Conservation (phyloP, 306 rosid species). For the Cucurbita moschata region DNA sequence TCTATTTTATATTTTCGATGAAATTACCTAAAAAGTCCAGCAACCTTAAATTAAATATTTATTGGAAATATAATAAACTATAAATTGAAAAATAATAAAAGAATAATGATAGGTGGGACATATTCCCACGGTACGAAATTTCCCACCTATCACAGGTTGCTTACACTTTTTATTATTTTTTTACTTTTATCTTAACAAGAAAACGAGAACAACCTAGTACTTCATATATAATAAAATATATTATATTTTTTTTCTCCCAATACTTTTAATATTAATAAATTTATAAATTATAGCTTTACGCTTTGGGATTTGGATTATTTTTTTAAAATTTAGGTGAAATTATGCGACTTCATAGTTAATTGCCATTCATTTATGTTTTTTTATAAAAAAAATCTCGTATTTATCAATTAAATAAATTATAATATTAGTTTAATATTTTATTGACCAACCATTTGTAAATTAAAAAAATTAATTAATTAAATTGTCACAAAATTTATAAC, state of each 20-base stretch:
- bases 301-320: not conserved
- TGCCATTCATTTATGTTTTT: too few species aligned
- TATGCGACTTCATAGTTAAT: too few species aligned
- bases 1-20: not conserved
- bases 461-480: too few species aligned
- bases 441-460: too few species aligned
- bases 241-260: not conserved
- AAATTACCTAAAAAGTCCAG: not conserved
- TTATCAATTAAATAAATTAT: too few species aligned
- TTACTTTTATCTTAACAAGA: not conserved
- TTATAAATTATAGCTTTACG: not conserved
- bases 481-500: too few species aligned
- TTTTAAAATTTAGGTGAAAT: too few species aligned
- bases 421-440: too few species aligned
- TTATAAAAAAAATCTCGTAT: too few species aligned
- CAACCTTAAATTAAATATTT: not conserved
- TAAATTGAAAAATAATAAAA: not conserved
- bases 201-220: not conserved
- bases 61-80: not conserved
- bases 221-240: not conserved
- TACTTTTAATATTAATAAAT: not conserved
- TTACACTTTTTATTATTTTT: not conserved
- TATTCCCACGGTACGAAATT: not conserved
- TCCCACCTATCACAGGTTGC: not conserved
- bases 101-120: not conserved